Evolutionary conservation across 768 basidiomycete genomes (phyloP).

Genomic region (Podaxis carcinomalis): DNA sequence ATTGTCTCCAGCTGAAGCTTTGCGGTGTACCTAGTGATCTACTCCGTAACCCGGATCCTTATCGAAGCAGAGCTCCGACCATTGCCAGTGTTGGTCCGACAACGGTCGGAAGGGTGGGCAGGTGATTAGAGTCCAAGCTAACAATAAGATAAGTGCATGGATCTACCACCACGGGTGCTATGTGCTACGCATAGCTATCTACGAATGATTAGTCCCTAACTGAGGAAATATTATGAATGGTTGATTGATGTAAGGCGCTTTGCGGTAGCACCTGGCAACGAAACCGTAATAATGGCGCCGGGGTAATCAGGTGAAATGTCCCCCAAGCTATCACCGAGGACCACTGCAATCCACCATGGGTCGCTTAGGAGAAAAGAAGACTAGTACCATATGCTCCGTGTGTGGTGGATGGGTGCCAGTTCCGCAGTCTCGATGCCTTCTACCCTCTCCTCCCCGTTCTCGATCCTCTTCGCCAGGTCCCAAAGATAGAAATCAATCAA

Average conservation of each 20-base stretch:
- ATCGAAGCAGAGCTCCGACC: too few species aligned
- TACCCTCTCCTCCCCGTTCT: constrained; percentile 54
- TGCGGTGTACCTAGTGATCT: too few species aligned
- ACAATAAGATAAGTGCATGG: background rate
- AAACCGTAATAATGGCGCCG: background rate
- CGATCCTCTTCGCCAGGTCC: constrained; percentile 79
- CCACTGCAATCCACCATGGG: background rate
- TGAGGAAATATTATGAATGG: background rate
- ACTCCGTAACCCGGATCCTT: too few species aligned
- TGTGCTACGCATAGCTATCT: background rate
- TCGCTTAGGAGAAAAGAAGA: background rate
- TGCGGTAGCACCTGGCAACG: background rate
- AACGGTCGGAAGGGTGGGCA: background rate
- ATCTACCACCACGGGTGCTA: background rate
- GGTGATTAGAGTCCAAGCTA: background rate
- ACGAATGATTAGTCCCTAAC: background rate
- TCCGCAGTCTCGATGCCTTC: constrained; percentile 52
- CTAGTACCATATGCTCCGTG: constrained; percentile 85
- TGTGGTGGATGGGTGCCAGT: constrained; percentile 71
- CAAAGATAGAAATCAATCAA: constrained; percentile 90
- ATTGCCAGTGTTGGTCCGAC: too few species aligned
- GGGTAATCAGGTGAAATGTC: background rate
- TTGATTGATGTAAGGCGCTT: background rate
- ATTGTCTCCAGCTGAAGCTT: too few species aligned
- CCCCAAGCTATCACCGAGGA: background rate